Evolutionary conservation across 495 filamentous ascomycete genomes (phyloP), one percentile per base, ranked within the genome.

Genomic region (Podospora bellae-mahoneyi): DNA sequence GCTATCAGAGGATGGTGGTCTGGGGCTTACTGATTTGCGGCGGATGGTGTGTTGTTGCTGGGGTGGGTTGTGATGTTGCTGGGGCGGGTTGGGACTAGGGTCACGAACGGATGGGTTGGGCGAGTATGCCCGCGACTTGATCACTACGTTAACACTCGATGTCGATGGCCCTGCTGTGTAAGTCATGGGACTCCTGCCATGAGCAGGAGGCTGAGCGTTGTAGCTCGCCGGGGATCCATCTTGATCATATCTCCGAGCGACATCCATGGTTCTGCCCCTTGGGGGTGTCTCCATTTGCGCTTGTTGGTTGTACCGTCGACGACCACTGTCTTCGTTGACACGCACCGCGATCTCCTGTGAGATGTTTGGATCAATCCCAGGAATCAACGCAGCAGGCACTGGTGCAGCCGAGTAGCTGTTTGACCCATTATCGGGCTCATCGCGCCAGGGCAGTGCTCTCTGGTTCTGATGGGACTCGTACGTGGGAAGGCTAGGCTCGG

Each of bases 21-120:
- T 84, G 0, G 92, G 91, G 73, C 90, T 93, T 58, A 94, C 83
- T 1, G 92, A 94, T 74, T 95, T 94, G 26, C 91, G 85, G 44
- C 82, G 83, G 34, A 88, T 87, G 15, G 82, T 86, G 27, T 87
- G 86, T 9, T 76, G 74, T 9, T 66, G 67, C 18, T 69, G 84
- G 28, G 61, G 61, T 18, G 67, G 64, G 30, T 68, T 70, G 39
- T 80, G 82, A 26, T 76, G 74, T 18, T 66, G 67, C 18, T 69
- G 84, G 28, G 61, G 61, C 20, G 69, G 64, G 30, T 68, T 70
- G 39, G 80, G 82, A 26, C 57, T 74, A 4, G 73, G 72, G 34
- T 75, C 74, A 28, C 69, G 75, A 39, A 66, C 62, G 23, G 83
- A 83, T 26, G 83, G 83, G 64, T 87, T 87, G 30, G 90, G 88